Base-by-base conservation (phyloP, 2,329 filamentous ascomycete species). In the Epichloe amarillans region DNA sequence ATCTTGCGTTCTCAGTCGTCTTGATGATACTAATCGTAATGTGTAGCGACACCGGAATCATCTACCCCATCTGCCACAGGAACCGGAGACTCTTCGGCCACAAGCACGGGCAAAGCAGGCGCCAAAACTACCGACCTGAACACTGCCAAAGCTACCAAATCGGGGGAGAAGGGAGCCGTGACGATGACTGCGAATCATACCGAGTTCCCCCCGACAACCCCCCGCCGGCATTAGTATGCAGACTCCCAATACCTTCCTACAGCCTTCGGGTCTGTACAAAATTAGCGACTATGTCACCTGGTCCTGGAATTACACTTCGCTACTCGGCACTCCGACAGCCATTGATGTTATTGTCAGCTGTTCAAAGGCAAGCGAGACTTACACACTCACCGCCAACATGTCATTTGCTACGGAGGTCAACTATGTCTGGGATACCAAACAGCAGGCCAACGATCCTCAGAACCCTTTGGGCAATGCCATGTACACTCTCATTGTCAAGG, bases 221-320 rank as follows among this genome's bases (percentile, higher is more conserved):
- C 2, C 71, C 2, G 80, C 76, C 47, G 67, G 70, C 49, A 69
- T 82, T 38, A 66, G 69, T 45, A 75, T 83, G 69, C 57, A 76
- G 43, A 73, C 70, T 2, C 80, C 80, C 1, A 66, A 70, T 39
- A 63, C 69, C 6, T 70, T 68, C 3, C 61, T 65, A 4, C 66
- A 67, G 11, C 68, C 69, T 26, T 69, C 71, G 10, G 69, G 73
- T 52, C 70, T 80, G 40, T 82, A 77, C 71, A 79, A 79, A 60
- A 79, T 83, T 54, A 75, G 77, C 54, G 73, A 82, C 59, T 69
- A 69, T 43, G 68, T 82, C 42, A 83, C 78, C 14, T 80, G 77
- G 64, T 72, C 66, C 45, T 84, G 80, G 79, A 83, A 83, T 66
- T 84, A 83, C 68, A 84, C 81, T 3, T 74, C 74, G 43, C 63